These are phyloP conservation scores for Pichia terricola DNA, from an alignment of 1,139 yeast genomes.

Conservation along the genomic window DNA sequence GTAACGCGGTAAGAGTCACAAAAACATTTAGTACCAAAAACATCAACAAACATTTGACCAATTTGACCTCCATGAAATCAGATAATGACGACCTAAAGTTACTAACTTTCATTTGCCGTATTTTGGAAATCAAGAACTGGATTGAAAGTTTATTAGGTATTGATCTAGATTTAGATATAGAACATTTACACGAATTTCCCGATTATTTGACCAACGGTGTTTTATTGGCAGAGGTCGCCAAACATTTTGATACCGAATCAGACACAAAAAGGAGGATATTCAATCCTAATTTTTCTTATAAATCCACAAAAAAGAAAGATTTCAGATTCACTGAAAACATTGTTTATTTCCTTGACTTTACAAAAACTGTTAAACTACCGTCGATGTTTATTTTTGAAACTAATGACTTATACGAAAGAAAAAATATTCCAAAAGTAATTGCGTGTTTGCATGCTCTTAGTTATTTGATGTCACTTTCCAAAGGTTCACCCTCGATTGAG, in stretches of 20 bases:
- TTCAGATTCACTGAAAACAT: slow-evolving; percentile 92
- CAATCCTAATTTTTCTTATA: background rate
- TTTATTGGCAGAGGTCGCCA: slow-evolving; percentile 68
- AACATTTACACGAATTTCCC: slow-evolving; percentile 43
- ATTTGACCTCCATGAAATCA: slow-evolving; percentile 19
- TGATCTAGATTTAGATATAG: slow-evolving; percentile 41
- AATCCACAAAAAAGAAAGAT: slow-evolving; percentile 13
- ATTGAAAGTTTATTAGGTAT: slow-evolving; percentile 50
- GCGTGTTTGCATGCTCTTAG: slow-evolving; percentile 88
- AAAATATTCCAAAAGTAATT: slow-evolving; percentile 88
- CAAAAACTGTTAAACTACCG: slow-evolving; percentile 69
- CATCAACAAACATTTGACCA: slow-evolving; percentile 5
- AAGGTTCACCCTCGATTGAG: slow-evolving; percentile 49
- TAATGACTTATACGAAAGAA: slow-evolving; percentile 87
- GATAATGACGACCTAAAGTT: slow-evolving; percentile 21
- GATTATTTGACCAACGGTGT: slow-evolving; percentile 72
- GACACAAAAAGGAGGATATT: slow-evolving; percentile 33
- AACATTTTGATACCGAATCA: slow-evolving; percentile 50
- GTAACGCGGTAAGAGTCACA: slow-evolving; percentile 3
- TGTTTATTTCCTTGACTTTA: slow-evolving; percentile 67
- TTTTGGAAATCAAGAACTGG: slow-evolving; percentile 79
- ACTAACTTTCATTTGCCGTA: slow-evolving; percentile 82
- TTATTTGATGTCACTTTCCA: slow-evolving; percentile 48
- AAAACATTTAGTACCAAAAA: slow-evolving; percentile 15
- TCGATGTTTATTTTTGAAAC: slow-evolving; percentile 81